Evolutionary conservation across 2,329 filamentous ascomycete genomes (phyloP), one percentile per base, ranked within the genome.

Genomic region (Exophiala sp.): DNA sequence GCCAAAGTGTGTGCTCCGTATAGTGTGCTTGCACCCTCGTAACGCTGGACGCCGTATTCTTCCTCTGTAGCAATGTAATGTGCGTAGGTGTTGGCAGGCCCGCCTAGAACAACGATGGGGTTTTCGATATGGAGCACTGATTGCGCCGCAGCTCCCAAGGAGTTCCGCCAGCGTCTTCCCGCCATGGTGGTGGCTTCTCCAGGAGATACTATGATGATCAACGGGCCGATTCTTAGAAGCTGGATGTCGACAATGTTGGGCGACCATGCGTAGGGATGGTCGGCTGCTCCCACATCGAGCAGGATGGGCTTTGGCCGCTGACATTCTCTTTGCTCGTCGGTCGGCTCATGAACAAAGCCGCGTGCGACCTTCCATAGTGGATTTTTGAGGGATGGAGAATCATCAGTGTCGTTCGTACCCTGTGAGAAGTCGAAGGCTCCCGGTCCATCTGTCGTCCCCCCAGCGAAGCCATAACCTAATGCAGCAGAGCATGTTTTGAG

Each of bases 381-480:
- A 57, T 86, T 90, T 18, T 77, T 78, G 34, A 83, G 78, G 0
- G 70, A 64, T 7, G 88, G 83, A n/a, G 79, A 74, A 24, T 82
- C 83, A 57, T 86, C 79, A 58, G 89, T 90, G 42, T 60, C 58
- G 39, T 62, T 62, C n/a, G 53, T 58, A 19, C 57, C 60, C 64
- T 97, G 91, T 1, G 87, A 93, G 65, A 97, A 96, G 68, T 97
- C 91, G 62, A 95, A 95, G 0, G 82, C 82, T 0, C 91, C 91
- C 0, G 91, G 90, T 4, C 91, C 88, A 65, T 97, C 91, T 0
- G 88, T 87, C 0, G 91, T 97, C 9, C 91, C 91, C 1, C 87
- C 91, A 0, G 91, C 91, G 64, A 97, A 97, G 0, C 86, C 90
- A 65, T 93, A 95, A 4, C 91, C 91, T 52, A 97, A 72, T 0